A percentile compares a stretch with the other conserved stretches of the same genome.
These are phyloP conservation scores for Leccinum aurantiacum DNA, from an alignment of 768 basidiomycete species.

Conservation along the genomic window DNA sequence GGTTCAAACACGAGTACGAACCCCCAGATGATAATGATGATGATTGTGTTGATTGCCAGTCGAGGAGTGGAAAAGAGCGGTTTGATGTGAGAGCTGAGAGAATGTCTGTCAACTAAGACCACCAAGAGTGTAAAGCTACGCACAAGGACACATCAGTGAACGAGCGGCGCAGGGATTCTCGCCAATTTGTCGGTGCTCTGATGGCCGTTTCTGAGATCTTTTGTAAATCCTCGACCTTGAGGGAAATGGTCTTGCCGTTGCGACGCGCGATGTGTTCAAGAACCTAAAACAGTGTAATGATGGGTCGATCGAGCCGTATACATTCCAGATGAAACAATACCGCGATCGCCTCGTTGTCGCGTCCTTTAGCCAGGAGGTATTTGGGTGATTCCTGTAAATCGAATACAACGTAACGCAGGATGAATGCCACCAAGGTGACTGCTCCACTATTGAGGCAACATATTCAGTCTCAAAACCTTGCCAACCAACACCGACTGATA, in stretches of 20 bases:
- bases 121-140: conserved; percentile 9
- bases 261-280: conserved; percentile 48
- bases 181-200: conserved; percentile 15
- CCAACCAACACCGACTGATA: conserved; percentile 2
- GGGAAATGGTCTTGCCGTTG: conserved; percentile 45
- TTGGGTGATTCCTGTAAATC: conserved; percentile 63
- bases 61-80: conserved; percentile 48
- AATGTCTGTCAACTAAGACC: not conserved
- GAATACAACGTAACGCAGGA: conserved; percentile 56
- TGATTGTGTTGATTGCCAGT: conserved; percentile 44
- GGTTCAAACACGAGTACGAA: conserved; percentile 20
- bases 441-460: conserved; percentile 35
- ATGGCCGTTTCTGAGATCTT: conserved; percentile 25
- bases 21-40: conserved; percentile 56
- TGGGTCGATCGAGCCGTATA: not conserved
- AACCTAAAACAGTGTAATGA: conserved; percentile 31
- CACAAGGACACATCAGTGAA: conserved; percentile 44
- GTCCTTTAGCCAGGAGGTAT: conserved; percentile 55
- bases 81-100: conserved; percentile 44
- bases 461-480: conserved; percentile 4
- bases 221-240: conserved; percentile 46
- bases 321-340: conserved; percentile 21
- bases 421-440: conserved; percentile 52
- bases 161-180: conserved; percentile 31
- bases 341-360: conserved; percentile 54